A percentile compares a stretch with the other conserved stretches of the same genome.
Evolutionary conservation across 179 eudicot species (phyloP).

Genomic region (Gypsophila paniculata): DNA sequence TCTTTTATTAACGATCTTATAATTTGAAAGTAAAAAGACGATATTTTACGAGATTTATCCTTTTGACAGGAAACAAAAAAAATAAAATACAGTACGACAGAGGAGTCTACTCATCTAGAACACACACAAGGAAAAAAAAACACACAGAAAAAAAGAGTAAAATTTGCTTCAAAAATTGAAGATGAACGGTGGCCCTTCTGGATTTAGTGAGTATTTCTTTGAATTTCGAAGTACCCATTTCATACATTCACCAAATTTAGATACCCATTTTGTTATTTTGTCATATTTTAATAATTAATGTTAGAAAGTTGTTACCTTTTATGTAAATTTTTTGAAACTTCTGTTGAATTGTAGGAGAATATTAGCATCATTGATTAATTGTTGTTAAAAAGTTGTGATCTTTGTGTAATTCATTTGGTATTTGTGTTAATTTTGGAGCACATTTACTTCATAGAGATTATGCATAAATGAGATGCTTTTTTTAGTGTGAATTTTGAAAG

Average conservation of each 20-base stretch:
- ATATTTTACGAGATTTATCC: no score
- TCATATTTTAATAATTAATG: slow-evolving; percentile 3
- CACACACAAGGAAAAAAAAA: no score
- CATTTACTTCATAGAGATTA: not conserved
- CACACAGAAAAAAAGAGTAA: slow-evolving; percentile 7
- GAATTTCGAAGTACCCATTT: slow-evolving; percentile 14
- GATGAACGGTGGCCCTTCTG: slow-evolving; percentile 99
- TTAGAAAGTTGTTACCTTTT: slow-evolving; percentile 2
- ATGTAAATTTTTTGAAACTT: not conserved
- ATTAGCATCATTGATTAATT: not conserved
- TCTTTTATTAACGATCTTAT: no score
- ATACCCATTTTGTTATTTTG: slow-evolving; percentile 6
- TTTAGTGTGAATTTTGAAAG: not conserved
- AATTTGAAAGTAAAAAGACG: no score
- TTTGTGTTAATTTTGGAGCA: not conserved
- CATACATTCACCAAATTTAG: slow-evolving; percentile 15
- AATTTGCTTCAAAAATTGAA: slow-evolving; percentile 22
- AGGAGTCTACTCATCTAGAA: not conserved
- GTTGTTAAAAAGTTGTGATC: slow-evolving; percentile 10
- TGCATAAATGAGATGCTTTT: not conserved
- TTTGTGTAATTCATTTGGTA: not conserved
- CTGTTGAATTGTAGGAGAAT: not conserved
- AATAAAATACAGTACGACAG: no score
- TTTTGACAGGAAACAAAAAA: no score
- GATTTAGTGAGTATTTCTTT: slow-evolving; percentile 60